Evolutionary conservation across 164 flowering plant genomes (phyloP).

Genomic region (Berberis vulgaris): DNA sequence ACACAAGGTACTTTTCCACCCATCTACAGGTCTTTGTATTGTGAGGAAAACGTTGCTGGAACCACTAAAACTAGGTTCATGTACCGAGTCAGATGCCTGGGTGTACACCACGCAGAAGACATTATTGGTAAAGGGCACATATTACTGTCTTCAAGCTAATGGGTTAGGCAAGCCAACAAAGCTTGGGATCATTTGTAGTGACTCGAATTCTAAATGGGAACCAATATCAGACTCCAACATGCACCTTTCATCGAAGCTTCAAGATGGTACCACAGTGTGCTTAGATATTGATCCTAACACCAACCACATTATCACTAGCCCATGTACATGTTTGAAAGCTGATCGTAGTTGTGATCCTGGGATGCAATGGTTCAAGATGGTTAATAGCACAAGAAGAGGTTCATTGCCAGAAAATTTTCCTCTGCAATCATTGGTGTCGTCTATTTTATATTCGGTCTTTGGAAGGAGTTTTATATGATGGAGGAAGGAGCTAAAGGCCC

Average conservation of each 20-base stretch:
- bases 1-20: slow-evolving; percentile 56
- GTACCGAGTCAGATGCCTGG: slow-evolving; percentile 52
- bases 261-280: slow-evolving; percentile 33
- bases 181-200: slow-evolving; percentile 34
- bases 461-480: no score
- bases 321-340: slow-evolving; percentile 48
- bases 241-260: slow-evolving; percentile 45
- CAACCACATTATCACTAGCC: slow-evolving; percentile 32
- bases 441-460: neutral
- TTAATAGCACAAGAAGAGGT: slow-evolving; percentile 34
- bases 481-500: no score
- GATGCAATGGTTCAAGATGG: slow-evolving; percentile 81
- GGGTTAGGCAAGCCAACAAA: slow-evolving; percentile 30
- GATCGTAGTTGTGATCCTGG: slow-evolving; percentile 52
- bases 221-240: slow-evolving; percentile 51
- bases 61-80: slow-evolving; percentile 51
- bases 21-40: slow-evolving; percentile 59
- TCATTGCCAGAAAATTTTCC: neutral
- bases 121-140: slow-evolving; percentile 32
- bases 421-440: neutral
- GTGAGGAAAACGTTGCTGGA: slow-evolving; percentile 20
- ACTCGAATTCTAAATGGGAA: slow-evolving; percentile 43
- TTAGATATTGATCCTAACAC: slow-evolving; percentile 49
- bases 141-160: slow-evolving; percentile 51
- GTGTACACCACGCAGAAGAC: slow-evolving; percentile 32